A percentile compares a stretch with the other conserved stretches of the same genome.
Conservation (phyloP, 805 yeast genomes). For the Kodamaea nitidulidarum region DNA sequence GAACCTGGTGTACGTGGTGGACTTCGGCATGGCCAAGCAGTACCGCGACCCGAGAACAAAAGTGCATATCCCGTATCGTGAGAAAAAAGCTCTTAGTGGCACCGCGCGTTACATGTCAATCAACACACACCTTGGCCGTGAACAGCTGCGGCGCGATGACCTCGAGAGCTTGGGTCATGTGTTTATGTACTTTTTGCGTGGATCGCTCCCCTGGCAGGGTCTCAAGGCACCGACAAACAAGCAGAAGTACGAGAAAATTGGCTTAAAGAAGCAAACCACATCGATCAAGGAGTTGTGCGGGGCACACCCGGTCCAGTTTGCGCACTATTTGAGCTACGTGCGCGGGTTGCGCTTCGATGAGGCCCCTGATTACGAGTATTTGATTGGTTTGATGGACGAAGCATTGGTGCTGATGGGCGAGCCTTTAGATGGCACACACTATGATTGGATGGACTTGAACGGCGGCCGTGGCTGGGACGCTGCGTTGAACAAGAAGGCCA, state of each 20-base stretch:
- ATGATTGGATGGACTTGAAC: slow-evolving; percentile 97
- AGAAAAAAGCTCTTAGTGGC: slow-evolving; percentile 91
- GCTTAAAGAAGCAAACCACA: slow-evolving; percentile 91
- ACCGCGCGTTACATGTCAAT: slow-evolving; percentile 99
- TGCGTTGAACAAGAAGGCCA: slow-evolving; percentile 83
- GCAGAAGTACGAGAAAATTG: slow-evolving; percentile 95
- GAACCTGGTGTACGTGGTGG: slow-evolving; percentile 83
- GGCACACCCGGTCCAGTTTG: slow-evolving; percentile 90
- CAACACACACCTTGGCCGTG: slow-evolving; percentile 95
- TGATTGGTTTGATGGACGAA: slow-evolving; percentile 71
- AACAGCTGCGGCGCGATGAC: slow-evolving; percentile 95
- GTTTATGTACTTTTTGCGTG: slow-evolving; percentile 88
- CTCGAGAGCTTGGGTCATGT: slow-evolving; percentile 96
- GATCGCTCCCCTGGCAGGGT: slow-evolving; percentile 98
- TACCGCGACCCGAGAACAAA: slow-evolving; percentile 95
- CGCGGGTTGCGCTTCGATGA: slow-evolving; percentile 89
- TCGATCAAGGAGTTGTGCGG: slow-evolving; percentile 80
- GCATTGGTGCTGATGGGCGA: slow-evolving; percentile 67
- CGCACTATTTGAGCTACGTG: slow-evolving; percentile 83
- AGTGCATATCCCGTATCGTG: slow-evolving; percentile 94
- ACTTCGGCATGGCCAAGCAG: slow-evolving; percentile 98
- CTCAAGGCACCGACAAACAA: slow-evolving; percentile 96
- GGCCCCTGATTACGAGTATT: slow-evolving; percentile 88
- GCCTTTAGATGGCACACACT: slow-evolving; percentile 69
- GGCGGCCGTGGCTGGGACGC: slow-evolving; percentile 97